A percentile compares a stretch with the other conserved stretches of the same genome.
These are phyloP conservation scores for Polyplosphaeria fusca DNA, from an alignment of 495 filamentous ascomycete species.

Conservation along the genomic window DNA sequence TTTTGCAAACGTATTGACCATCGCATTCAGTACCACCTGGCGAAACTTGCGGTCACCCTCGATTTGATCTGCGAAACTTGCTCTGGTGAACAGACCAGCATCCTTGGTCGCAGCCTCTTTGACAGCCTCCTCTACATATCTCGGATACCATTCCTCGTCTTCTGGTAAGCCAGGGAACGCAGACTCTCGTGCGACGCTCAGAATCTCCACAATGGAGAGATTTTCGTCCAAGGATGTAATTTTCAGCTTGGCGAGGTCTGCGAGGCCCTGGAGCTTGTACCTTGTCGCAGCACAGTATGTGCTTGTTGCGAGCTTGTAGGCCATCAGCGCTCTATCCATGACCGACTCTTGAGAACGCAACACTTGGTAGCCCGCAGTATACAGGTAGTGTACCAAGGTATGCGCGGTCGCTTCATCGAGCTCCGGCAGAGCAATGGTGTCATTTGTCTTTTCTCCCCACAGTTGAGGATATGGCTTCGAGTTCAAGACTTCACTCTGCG, in stretches of 20 bases:
- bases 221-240: slow-evolving; percentile 2
- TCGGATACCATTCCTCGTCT: slow-evolving; percentile 13
- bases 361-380: slow-evolving; percentile 15
- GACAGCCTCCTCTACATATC: slow-evolving; percentile 16
- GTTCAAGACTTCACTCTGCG: slow-evolving; percentile 6
- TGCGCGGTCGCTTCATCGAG: slow-evolving; percentile 19
- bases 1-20: slow-evolving; percentile 2
- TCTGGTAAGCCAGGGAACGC: slow-evolving; percentile 9
- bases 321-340: not conserved
- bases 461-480: not conserved
- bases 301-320: slow-evolving; percentile 11
- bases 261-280: slow-evolving; percentile 15
- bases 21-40: slow-evolving; percentile 13
- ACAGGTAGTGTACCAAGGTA: slow-evolving; percentile 20
- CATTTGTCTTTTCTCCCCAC: not conserved
- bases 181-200: slow-evolving; percentile 6
- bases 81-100: slow-evolving; percentile 3
- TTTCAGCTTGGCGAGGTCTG: slow-evolving; percentile 6
- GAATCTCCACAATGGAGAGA: slow-evolving; percentile 13
- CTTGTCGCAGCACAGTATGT: slow-evolving; percentile 16
- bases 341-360: not conserved
- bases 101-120: slow-evolving; percentile 4
- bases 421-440: slow-evolving; percentile 9
- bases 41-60: slow-evolving; percentile 6
- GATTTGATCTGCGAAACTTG: slow-evolving; percentile 12